Evolutionary conservation across 148 eudicot species (phyloP), one percentile per base, ranked within the genome.

Genomic region (Vaccinium vitisidaea): DNA sequence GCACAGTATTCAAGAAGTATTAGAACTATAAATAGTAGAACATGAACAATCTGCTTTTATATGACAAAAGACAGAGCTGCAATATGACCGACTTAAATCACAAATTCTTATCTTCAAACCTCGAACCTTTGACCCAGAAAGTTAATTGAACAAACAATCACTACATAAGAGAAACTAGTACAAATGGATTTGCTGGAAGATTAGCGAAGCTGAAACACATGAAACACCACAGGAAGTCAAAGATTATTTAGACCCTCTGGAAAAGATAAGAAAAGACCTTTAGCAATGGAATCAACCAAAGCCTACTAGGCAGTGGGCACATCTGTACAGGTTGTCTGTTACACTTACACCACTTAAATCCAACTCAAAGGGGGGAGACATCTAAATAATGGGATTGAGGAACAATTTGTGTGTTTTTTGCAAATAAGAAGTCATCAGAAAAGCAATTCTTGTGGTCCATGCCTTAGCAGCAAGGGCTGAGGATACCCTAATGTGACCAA

Each of bases 121-220:
- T 25, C 53, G n/a, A 77, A 77, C 13, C 61, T 77, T 56, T 77
- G 55, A 77, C 53, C 61, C 53, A 46, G 43, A 75, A 75, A 75
- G 54, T 75, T 52, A 75, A 54, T 75, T 14, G 54, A 74, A 74
- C 46, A 74, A 39, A 43, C 32, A 27, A 39, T 32, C 77, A 18
- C 80, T 76, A n/a, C 13, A 23, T 53, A n/a, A 76, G 49, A 48
- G n/a, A 75, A 75, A 39, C 9, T 19, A 16, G 13, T 43, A 43
- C 52, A 43, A 75, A 43, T 39, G 48, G 36, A 36, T 36, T 36
- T 36, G 76, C 36, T 30, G 76, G 46, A 71, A 71, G 76, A 71
- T 32, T 71, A 71, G 49, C n/a, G 8, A 15, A 32, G 75, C 48
- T 32, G 48, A 76, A 19, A 18, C 2, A 75, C 39, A 43, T 16